Base-by-base conservation (phyloP, 192 early-diverging fungal species). In the Coemansia sp. region DNA sequence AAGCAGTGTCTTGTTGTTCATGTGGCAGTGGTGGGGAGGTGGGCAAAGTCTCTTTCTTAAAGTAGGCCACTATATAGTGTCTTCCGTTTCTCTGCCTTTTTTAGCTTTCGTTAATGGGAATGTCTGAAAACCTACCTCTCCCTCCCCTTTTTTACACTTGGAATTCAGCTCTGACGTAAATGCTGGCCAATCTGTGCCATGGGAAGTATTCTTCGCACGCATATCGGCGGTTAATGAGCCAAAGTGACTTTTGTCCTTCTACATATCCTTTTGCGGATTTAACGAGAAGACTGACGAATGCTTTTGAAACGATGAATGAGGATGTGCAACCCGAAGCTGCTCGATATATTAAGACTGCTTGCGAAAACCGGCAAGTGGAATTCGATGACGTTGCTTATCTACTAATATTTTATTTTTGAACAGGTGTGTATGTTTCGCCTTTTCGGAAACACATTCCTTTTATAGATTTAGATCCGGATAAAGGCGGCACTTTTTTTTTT, bases 81-180 rank as follows among this genome's bases (percentile, higher is more conserved):
- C 0, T 18, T 46, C 44, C 44, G 44, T 46, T 46, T 46, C 18
- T 46, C 14, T 18, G 3, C 24, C 44, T 14, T 5, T 46, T 46
- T 46, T 46, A 14, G 16, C 11, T 46, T 41, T 5, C 39, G 2
- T 41, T 41, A 30, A 30, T 30, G 39, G 12, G 39, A 41, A 30
- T 18, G 12, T 63, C 39, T 53, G 14, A 52, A 52, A 64, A 46
- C 46, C 63, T 64, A 48, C 46, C 33, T 20, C 16, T 21, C 52
- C 21, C 23, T 26, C 23, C 52, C 6, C 21, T 26, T 55, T 26
- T 23, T 23, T 26, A 55, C 12, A 55, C 44, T 14, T 2, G 12
- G 15, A 46, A 46, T 46, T 46, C 44, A 46, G 24, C 1, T 53
- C 14, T 23, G 4, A 53, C 51, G 51, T 18, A 49, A 4, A 49